phyloP scores from a whole-genome alignment of 129 eudicot genomes.

The Arctium minus region DNA sequence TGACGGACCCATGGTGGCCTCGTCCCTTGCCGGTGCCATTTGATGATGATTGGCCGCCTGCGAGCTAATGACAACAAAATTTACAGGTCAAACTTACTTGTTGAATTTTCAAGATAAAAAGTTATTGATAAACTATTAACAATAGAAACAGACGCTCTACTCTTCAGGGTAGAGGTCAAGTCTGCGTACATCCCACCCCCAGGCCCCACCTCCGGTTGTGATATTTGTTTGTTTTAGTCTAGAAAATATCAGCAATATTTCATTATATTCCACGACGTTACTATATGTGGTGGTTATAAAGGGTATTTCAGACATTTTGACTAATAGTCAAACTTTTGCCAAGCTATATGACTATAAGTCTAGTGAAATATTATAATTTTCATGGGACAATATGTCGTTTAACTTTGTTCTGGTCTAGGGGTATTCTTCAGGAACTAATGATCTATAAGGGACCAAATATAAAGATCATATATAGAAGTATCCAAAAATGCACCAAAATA shows the following conservation, averaged over 20 bases:
- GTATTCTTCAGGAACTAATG: neutral
- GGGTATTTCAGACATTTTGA: neutral
- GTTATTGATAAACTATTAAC: neutral
- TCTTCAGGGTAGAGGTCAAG: neutral
- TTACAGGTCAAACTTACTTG: neutral
- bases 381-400: neutral
- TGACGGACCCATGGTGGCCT: slow-evolving; percentile 55
- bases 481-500: neutral
- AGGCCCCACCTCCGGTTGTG: neutral
- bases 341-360: neutral
- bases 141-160: neutral
- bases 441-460: neutral
- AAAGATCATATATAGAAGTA: neutral
- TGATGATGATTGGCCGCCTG: slow-evolving; percentile 50
- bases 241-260: neutral
- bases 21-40: slow-evolving; percentile 75
- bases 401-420: neutral
- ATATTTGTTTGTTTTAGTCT: neutral
- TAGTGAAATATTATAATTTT: neutral
- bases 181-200: neutral
- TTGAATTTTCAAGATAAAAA: slow-evolving; percentile 2
- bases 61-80: slow-evolving; percentile 24
- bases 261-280: neutral
- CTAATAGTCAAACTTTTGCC: neutral
- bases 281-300: neutral